Evolutionary conservation across 2,329 filamentous ascomycete species (phyloP).

Genomic region (Paecilomyces sp.): DNA sequence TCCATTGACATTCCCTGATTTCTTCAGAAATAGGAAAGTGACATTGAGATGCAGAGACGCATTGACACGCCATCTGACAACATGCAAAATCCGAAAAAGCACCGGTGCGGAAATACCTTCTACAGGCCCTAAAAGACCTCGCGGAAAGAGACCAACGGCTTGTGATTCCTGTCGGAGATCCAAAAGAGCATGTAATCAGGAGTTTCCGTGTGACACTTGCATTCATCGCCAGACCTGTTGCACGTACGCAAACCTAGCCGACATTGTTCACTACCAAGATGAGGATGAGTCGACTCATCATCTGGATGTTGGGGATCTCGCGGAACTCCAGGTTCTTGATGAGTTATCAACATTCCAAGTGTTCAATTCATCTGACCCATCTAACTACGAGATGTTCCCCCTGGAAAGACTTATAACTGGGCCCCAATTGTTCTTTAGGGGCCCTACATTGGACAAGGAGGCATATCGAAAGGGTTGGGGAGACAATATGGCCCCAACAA

Average conservation of each 20-base stretch:
- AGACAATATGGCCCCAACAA: background rate
- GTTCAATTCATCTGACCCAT: background rate
- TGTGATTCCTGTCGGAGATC: background rate
- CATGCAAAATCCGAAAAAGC: background rate
- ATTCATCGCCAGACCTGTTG: background rate
- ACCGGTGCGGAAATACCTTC: background rate
- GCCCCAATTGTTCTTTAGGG: background rate
- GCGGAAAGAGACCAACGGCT: background rate
- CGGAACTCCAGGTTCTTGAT: background rate
- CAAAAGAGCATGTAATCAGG: background rate
- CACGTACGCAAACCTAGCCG: background rate
- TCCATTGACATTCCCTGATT: background rate
- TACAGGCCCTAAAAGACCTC: background rate
- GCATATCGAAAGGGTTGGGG: background rate
- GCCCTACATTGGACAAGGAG: background rate
- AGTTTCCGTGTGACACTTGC: background rate
- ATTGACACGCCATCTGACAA: background rate
- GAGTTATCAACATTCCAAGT: background rate
- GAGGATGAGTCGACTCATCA: background rate
- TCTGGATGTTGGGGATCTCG: background rate
- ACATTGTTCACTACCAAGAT: background rate
- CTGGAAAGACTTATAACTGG: background rate
- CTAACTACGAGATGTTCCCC: background rate
- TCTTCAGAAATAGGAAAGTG: background rate
- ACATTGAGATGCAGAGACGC: background rate